Percentiles rank a stretch among this genome's conserved stretches.
Evolutionary conservation across 345 rosid genomes (phyloP).

Genomic region (Gossypium rotundifolium): DNA sequence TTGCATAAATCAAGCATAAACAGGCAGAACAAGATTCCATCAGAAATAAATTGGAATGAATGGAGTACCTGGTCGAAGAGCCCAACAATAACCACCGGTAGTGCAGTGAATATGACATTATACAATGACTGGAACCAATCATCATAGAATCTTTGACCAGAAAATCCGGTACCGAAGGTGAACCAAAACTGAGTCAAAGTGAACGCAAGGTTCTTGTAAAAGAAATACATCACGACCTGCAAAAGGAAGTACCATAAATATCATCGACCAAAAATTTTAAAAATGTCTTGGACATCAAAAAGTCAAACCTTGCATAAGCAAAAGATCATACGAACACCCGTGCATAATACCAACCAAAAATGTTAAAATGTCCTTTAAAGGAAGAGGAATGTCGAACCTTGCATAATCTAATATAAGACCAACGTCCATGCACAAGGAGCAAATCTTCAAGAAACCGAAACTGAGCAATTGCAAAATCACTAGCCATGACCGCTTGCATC

Average conservation of each 20-base stretch:
- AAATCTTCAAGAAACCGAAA: slow-evolving; percentile 89
- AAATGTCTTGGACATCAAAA: slow-evolving; percentile 5
- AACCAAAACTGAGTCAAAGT: slow-evolving; percentile 99
- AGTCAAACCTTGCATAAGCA: slow-evolving; percentile 78
- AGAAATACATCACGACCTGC: slow-evolving; percentile 98
- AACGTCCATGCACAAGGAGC: slow-evolving; percentile 98
- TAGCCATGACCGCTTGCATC: slow-evolving; percentile 99
- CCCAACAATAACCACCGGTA: slow-evolving; percentile 90
- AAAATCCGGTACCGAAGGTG: slow-evolving; percentile 95
- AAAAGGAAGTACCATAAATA: slow-evolving; percentile 15
- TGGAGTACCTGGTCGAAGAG: slow-evolving; percentile 86
- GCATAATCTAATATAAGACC: slow-evolving; percentile 98
- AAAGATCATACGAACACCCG: slow-evolving; percentile 79
- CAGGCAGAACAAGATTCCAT: not conserved
- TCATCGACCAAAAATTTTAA: slow-evolving; percentile 15
- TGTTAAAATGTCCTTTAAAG: slow-evolving; percentile 6
- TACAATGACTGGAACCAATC: slow-evolving; percentile 99
- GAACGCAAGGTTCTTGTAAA: slow-evolving; percentile 97
- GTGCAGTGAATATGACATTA: slow-evolving; percentile 87
- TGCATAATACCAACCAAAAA: slow-evolving; percentile 40
- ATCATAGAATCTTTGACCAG: slow-evolving; percentile 98
- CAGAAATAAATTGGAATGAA: not conserved
- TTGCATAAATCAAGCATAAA: not conserved
- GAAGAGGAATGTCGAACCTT: slow-evolving; percentile 46
- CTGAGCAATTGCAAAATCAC: slow-evolving; percentile 99